Base-by-base conservation (phyloP, 805 yeast species). In the Torulaspora delbrueckii region DNA sequence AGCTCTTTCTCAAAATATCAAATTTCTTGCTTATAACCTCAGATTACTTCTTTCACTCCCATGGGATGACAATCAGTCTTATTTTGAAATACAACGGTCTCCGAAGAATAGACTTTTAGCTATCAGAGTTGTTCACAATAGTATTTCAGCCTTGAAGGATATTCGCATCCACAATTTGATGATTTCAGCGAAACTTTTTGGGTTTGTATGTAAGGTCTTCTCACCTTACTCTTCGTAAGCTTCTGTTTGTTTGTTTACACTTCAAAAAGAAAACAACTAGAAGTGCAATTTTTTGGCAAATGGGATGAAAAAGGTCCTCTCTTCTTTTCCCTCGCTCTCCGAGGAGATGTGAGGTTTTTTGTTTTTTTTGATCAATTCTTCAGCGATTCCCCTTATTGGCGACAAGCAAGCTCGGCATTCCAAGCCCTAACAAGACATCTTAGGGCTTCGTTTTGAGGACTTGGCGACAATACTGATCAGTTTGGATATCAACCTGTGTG, bases 251-350 rank as follows among this genome's bases (percentile, higher is more conserved):
- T 42, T 42, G 45, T 42, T 42, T 42, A 42, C 37, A 34, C 37
- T 42, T 24, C 23, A 36, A 40, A 42, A 42, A 42, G 45, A 27
- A 42, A 42, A 42, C 44, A 33, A 28, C 42, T 30, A 23, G n/a
- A 24, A 39, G 26, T 19, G 41, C 41, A 38, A 38, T n/a, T 38
- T 38, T 38, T 38, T 28, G 28, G 36, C 27, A 31, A 16, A 22
- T 31, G 33, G 23, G 22, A 12, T n/a, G 13, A 22, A 22, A 34
- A 18, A 34, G 26, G 26, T 34, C 14, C 26, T 34, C 16, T 34
- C 26, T 34, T 18, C 16, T 18, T 19, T 22, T n/a, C 28, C 22
- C 28, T 23, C 39, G 28, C 28, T 36, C 18, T 36, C 39, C 19
- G 19, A 31, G 19, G 9, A n/a, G 10, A 31, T 14, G 22, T 6